Evolutionary conservation across 2,329 filamentous ascomycete genomes (phyloP).

Genomic region (Apiospora hydei): DNA sequence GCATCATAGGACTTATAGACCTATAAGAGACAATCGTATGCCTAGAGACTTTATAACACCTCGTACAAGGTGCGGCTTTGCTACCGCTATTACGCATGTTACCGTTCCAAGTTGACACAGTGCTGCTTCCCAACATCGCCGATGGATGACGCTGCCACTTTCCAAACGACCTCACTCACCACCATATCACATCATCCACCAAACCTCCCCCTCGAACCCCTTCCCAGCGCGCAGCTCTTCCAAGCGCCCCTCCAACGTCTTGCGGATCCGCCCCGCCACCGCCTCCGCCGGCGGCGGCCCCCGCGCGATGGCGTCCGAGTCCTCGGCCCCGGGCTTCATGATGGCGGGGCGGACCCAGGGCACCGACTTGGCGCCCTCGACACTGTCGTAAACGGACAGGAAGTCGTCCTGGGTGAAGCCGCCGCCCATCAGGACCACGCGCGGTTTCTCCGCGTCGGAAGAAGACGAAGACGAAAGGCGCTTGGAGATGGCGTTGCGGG

Average conservation of each 20-base stretch:
- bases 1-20: too few relatives aligned
- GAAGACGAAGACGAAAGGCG: constrained; percentile 7
- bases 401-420: constrained; percentile 27
- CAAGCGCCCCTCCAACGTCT: constrained; percentile 23
- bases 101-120: too few relatives aligned
- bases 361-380: constrained; percentile 25
- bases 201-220: constrained; percentile 25
- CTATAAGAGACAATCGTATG: too few relatives aligned
- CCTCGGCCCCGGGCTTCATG: constrained; percentile 21
- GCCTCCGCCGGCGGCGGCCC: constrained; percentile 25
- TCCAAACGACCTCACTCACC: neutral
- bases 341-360: constrained; percentile 27
- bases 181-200: constrained; percentile 26
- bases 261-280: constrained; percentile 17
- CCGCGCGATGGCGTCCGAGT: neutral
- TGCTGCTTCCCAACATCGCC: too few relatives aligned
- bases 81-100: too few relatives aligned
- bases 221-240: constrained; percentile 23
- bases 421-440: constrained; percentile 27
- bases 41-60: too few relatives aligned
- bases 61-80: too few relatives aligned
- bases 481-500: constrained; percentile 5
- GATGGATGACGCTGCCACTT: too few relatives aligned
- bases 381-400: constrained; percentile 22
- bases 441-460: neutral